phyloP scores from a whole-genome alignment of 2,329 filamentous ascomycete genomes.

The Pseudopyrenochaeta lycopersici region DNA sequence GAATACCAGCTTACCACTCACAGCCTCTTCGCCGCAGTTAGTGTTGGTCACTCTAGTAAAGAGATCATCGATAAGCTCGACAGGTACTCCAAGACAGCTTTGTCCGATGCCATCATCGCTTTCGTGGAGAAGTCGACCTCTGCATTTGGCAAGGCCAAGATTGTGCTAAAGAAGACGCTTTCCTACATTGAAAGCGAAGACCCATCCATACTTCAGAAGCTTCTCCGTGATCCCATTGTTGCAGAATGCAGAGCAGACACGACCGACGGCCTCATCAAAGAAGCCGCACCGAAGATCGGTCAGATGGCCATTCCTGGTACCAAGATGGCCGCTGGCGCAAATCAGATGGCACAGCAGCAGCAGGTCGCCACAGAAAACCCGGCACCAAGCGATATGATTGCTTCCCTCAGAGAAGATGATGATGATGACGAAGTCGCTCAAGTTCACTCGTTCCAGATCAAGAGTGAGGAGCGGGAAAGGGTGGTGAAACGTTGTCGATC shows the following conservation, averaged over 20 bases:
- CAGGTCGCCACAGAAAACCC: slow-evolving; percentile 39
- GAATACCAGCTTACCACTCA: slow-evolving; percentile 93
- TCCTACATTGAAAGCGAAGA: slow-evolving; percentile 95
- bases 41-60: slow-evolving; percentile 85
- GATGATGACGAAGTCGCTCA: slow-evolving; percentile 88
- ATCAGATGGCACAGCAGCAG: slow-evolving; percentile 65
- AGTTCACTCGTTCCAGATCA: slow-evolving; percentile 93
- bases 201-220: slow-evolving; percentile 81
- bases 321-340: slow-evolving; percentile 87
- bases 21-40: slow-evolving; percentile 94
- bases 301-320: slow-evolving; percentile 93
- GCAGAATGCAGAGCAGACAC: slow-evolving; percentile 80
- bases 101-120: slow-evolving; percentile 80
- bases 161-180: slow-evolving; percentile 92
- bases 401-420: slow-evolving; percentile 71
- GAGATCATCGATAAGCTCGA: slow-evolving; percentile 93
- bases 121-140: slow-evolving; percentile 87
- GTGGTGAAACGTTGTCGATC: slow-evolving; percentile 91
- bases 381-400: slow-evolving; percentile 69
- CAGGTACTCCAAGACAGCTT: slow-evolving; percentile 84
- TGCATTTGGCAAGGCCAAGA: slow-evolving; percentile 93
- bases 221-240: slow-evolving; percentile 87
- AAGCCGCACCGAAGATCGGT: slow-evolving; percentile 84
- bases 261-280: slow-evolving; percentile 76
- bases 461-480: slow-evolving; percentile 79